Base-by-base conservation (phyloP, 768 basidiomycete species). In the Podaxis sp. region DNA sequence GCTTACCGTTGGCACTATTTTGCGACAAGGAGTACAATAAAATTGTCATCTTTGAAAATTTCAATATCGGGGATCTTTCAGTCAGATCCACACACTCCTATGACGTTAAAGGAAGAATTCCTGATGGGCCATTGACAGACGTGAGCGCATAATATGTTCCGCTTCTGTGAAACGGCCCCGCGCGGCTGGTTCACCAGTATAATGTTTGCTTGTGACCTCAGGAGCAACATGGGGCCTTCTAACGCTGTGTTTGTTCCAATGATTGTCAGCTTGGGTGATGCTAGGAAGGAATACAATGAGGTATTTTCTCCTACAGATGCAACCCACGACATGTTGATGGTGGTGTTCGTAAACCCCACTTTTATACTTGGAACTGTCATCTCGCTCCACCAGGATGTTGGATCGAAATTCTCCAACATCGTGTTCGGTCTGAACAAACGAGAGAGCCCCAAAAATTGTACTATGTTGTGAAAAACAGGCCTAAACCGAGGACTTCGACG, bases 201-300 rank as follows among this genome's bases (percentile, higher is more conserved):
- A 5, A 17, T 8, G n/a, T n/a, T 15, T 46, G 7, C 44, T 46
- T 19, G n/a, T 17, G 13, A n/a, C 42, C 42, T 42, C 15, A 42
- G 12, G 42, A 42, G n/a, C 13, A 42, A 17, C 15, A 6, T 5
- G 42, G 42, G 17, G 17, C 7, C 44, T 19, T 9, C 17, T 19
- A n/a, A n/a, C 7, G 15, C 44, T 13, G 24, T 28, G 11, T 22
- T 42, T 42, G 13, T 11, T n/a, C 6, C 40, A n/a, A 13, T 42
- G 4, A 51, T 28, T 19, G 19, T 11, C 33, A 38, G 26, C 40
- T 38, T 24, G 19, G 8, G 13, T 17, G 24, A 33, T 33, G 30
- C 38, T 28, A 53, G 28, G 19, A 3, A 13, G 6, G 58, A 61
- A 19, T 28, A 48, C 11, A 30, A 24, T 75, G 61, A 78, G 65